Base-by-base conservation (phyloP, 2,329 filamentous ascomycete genomes). In the Fusarium setosum region DNA sequence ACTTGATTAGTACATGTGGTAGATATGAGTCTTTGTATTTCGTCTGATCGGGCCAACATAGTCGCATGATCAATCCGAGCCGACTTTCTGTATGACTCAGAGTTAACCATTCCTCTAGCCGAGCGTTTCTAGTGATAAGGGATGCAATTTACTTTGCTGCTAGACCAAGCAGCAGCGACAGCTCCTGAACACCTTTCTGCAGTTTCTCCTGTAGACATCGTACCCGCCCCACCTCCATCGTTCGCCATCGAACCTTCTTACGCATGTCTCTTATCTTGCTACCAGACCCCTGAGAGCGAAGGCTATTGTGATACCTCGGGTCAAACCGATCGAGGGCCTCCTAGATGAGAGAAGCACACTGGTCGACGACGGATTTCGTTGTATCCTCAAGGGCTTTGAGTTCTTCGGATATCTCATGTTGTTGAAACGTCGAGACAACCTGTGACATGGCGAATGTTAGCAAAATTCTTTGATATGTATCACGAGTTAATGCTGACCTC, bases 31-130 rank as follows among this genome's bases (percentile, higher is more conserved):
- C 6, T 6, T 6, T 32, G 17, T 4, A 45, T 24, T 4, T 32
- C 26, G 0, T 24, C 2, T n/a, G 20, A 6, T 31, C 42, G 42
- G 5, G 8, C 42, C 20, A 45, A 12, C 7, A 45, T 15, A 12
- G 13, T 15, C 18, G 17, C 5, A 1, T 11, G 29, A 5, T 45
- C 24, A 8, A 21, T 24, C 15, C 24, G 26, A 31, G 18, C 24
- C 0, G 26, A 45, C 20, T 3, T 45, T 12, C 42, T 45, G 8
- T 11, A n/a, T 9, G 5, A 7, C 6, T 5, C 26, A 1, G 5
- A n/a, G n/a, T 45, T 32, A 45, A 24, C 4, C 6, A 7, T 6
- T 21, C 2, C 3, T 0, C 2, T 8, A 2, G 15, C 7, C n/a
- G n/a, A n/a, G n/a, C n/a, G n/a, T n/a, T 45, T 20, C 1, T 7